These are phyloP conservation scores for Pluteus cervinus DNA, from an alignment of 768 basidiomycete genomes.

Conservation along the genomic window DNA sequence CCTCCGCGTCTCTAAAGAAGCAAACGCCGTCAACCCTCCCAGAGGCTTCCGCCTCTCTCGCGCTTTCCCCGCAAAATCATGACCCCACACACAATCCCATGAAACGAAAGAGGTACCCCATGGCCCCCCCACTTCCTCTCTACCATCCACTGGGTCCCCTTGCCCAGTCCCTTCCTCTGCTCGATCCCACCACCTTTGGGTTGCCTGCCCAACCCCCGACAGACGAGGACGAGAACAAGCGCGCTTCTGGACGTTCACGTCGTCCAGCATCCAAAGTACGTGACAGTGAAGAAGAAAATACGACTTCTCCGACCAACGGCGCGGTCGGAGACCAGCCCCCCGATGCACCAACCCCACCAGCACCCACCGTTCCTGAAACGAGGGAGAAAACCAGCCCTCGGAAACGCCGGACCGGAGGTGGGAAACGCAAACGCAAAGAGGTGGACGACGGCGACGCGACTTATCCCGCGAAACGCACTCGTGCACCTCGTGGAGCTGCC, in stretches of 20 bases:
- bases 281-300: constrained; percentile 36
- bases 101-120: constrained; percentile 18
- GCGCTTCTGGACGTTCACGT: constrained; percentile 39
- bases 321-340: too few species aligned
- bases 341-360: too few species aligned
- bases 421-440: constrained; percentile 55
- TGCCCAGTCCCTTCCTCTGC: constrained; percentile 59
- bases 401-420: constrained; percentile 38
- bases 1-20: too few species aligned
- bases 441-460: constrained; percentile 56
- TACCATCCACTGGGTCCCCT: constrained; percentile 64
- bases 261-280: constrained; percentile 43
- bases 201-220: constrained; percentile 42
- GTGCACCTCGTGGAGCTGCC: constrained; percentile 40
- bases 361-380: constrained; percentile 33
- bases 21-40: constrained; percentile 9
- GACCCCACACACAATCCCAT: not conserved
- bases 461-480: constrained; percentile 67
- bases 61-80: constrained; percentile 9
- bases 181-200: constrained; percentile 53
- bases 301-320: constrained; percentile 18
- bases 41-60: constrained; percentile 9
- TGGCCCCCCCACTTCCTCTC: constrained; percentile 45
- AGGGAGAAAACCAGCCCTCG: constrained; percentile 45
- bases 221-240: constrained; percentile 33